Evolutionary conservation across 345 rosid genomes (phyloP), one percentile per base, ranked within the genome.

Genomic region (Eucalyptus dawsonii): DNA sequence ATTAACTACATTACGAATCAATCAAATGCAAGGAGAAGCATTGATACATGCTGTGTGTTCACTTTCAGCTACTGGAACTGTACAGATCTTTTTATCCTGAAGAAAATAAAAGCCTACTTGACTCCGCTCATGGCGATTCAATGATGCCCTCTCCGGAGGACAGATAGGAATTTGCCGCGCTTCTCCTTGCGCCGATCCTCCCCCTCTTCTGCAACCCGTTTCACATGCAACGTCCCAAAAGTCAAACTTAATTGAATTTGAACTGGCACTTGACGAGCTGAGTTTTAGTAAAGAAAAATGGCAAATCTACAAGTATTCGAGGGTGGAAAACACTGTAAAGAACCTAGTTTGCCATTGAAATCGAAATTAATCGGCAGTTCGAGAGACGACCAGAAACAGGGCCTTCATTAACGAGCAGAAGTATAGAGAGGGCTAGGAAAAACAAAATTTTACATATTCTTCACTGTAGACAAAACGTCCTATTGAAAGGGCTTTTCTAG

Each of bases 121-220:
- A 86, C 87, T 25, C 17, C 34, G 22, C 44, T 45, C 11, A 60
- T 87, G 51, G 56, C 37, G 25, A 56, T 72, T 92, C 91, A 92
- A 49, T 93, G 96, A 90, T 94, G 97, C 88, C 96, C 95, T 91
- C 99, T 93, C 87, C 97, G 92, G 54, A 97, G 95, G 45, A 50
- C 51, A 14, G 51, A 50, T 50, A 50, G 51, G 17, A 50, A 50
- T 50, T 50, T 50, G 51, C 7, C 51, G 17, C 17, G 7, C 51
- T 50, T 50, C 51, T 50, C 17, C 51, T 50, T 50, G 51, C 17
- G 51, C 51, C 51, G 17, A 50, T 50, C 51, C 51, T 50, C 51
- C 51, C 51, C 51, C 17, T 14, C 51, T 50, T 94, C 97, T 10
- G 93, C 98, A 67, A 94, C 97, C 86, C 94, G 94, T 97, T 96